phyloP scores from a whole-genome alignment of 1,284 basidiomycete genomes.

The Ustilago trichophora region DNA sequence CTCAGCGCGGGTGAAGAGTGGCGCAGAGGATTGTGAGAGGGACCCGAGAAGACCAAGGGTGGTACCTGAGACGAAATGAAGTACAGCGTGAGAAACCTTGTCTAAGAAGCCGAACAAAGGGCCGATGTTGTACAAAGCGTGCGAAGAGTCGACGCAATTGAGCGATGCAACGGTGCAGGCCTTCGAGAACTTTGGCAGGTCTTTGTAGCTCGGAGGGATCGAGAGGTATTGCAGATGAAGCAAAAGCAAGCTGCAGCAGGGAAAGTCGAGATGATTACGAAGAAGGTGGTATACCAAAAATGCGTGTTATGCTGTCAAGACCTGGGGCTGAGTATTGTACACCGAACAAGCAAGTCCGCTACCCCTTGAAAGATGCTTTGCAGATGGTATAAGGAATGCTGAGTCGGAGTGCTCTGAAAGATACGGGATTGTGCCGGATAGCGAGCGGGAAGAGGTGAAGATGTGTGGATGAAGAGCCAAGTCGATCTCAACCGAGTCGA shows the following conservation, averaged over 20 bases:
- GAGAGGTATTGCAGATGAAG: too few species aligned
- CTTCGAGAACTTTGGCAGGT: background rate
- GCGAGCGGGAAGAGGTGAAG: background rate
- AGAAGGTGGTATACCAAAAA: slow-evolving; percentile 4
- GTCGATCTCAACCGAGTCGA: background rate
- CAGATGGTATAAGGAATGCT: slow-evolving; percentile 13
- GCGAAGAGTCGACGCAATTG: background rate
- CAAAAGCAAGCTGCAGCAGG: too few species aligned
- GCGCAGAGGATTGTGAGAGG: too few species aligned
- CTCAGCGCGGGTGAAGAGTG: too few species aligned
- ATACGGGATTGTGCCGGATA: background rate
- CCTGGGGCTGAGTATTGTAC: slow-evolving; percentile 10
- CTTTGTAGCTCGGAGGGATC: background rate
- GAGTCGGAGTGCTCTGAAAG: background rate
- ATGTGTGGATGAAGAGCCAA: background rate
- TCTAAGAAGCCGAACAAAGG: background rate
- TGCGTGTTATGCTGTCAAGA: slow-evolving; percentile 2
- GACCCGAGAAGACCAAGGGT: background rate
- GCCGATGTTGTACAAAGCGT: slow-evolving; percentile 8
- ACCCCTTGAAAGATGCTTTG: background rate
- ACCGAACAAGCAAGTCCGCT: background rate
- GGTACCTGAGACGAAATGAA: slow-evolving; percentile 11
- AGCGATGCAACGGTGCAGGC: background rate
- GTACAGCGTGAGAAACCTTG: slow-evolving; percentile 8
- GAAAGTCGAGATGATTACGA: background rate